Percentiles rank a stretch among this genome's conserved stretches.
These are phyloP conservation scores for Salvia hispanica DNA, from an alignment of 257 asterid genomes.

Conservation along the genomic window DNA sequence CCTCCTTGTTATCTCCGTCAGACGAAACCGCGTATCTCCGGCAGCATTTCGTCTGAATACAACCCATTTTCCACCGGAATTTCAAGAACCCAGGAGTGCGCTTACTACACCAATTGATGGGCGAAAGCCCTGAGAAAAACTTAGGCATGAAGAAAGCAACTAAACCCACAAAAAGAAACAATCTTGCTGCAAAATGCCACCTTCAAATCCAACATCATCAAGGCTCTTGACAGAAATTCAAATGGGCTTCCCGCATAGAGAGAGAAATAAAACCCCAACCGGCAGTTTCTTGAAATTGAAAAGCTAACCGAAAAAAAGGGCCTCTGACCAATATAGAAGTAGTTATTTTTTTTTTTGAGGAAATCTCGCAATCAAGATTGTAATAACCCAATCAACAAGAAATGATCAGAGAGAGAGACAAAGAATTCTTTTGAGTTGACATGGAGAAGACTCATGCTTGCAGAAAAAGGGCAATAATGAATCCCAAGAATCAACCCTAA, in stretches of 20 bases:
- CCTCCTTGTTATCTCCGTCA: conserved; percentile 56
- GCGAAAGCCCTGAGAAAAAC: conserved; percentile 45
- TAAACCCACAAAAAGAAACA: conserved; percentile 35
- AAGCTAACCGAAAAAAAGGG: conserved; percentile 19
- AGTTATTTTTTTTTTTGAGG: not conserved
- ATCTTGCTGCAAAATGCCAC: conserved; percentile 37
- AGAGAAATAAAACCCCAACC: conserved; percentile 32
- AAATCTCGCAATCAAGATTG: conserved; percentile 35
- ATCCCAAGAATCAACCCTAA: conserved; percentile 45
- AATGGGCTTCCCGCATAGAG: conserved; percentile 33
- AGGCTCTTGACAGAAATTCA: conserved; percentile 1
- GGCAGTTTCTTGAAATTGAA: conserved; percentile 39
- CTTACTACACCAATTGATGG: conserved; percentile 49
- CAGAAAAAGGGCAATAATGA: conserved; percentile 31
- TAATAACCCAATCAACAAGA: conserved; percentile 54
- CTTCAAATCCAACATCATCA: conserved; percentile 40
- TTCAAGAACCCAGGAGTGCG: conserved; percentile 31
- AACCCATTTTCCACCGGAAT: conserved; percentile 63
- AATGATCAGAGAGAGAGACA: conserved; percentile 40
- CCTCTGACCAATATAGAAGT: conserved; percentile 1
- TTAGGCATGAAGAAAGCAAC: conserved; percentile 36
- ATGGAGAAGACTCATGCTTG: conserved; percentile 39
- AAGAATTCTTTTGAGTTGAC: conserved; percentile 34
- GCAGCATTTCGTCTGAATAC: conserved; percentile 89
- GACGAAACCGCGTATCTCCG: conserved; percentile 53